Conservation (phyloP, 345 rosid genomes). For the Trapa bicornis region DNA sequence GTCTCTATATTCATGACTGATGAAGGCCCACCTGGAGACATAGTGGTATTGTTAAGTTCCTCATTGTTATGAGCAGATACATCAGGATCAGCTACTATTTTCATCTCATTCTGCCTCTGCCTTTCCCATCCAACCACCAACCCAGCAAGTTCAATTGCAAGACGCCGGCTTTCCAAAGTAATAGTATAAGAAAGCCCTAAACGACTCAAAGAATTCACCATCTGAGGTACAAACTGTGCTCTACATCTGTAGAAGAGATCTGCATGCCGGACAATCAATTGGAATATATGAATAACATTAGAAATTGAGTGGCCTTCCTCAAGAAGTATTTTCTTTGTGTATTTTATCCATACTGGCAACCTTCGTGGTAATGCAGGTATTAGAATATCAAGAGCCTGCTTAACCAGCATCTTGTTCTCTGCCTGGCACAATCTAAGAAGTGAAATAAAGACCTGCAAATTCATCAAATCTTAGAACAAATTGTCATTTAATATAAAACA, state of each 20-base stretch:
- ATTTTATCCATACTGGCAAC: slow-evolving; percentile 98
- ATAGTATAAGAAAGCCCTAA: slow-evolving; percentile 94
- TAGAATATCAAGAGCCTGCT: slow-evolving; percentile 95
- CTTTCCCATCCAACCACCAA: slow-evolving; percentile 98
- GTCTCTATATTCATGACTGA: slow-evolving; percentile 83
- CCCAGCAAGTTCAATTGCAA: slow-evolving; percentile 98
- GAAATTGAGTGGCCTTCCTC: slow-evolving; percentile 98
- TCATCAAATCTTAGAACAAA: not conserved
- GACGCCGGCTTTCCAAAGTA: slow-evolving; percentile 88
- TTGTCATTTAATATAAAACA: not conserved
- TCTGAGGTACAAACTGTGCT: slow-evolving; percentile 98
- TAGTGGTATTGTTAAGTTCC: slow-evolving; percentile 41
- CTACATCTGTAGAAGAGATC: slow-evolving; percentile 95
- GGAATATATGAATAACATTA: slow-evolving; percentile 95
- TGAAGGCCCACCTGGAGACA: slow-evolving; percentile 92
- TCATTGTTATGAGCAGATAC: slow-evolving; percentile 41
- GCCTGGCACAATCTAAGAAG: slow-evolving; percentile 98
- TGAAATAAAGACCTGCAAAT: slow-evolving; percentile 89
- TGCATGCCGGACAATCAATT: slow-evolving; percentile 94
- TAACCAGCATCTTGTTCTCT: slow-evolving; percentile 91
- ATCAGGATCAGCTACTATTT: slow-evolving; percentile 56
- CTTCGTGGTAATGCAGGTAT: slow-evolving; percentile 98
- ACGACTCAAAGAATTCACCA: slow-evolving; percentile 98
- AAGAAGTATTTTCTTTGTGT: slow-evolving; percentile 92
- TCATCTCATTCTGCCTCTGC: slow-evolving; percentile 90